Evolutionary conservation across 2,329 filamentous ascomycete species (phyloP).

Genomic region (Trichoderma polysporum): DNA sequence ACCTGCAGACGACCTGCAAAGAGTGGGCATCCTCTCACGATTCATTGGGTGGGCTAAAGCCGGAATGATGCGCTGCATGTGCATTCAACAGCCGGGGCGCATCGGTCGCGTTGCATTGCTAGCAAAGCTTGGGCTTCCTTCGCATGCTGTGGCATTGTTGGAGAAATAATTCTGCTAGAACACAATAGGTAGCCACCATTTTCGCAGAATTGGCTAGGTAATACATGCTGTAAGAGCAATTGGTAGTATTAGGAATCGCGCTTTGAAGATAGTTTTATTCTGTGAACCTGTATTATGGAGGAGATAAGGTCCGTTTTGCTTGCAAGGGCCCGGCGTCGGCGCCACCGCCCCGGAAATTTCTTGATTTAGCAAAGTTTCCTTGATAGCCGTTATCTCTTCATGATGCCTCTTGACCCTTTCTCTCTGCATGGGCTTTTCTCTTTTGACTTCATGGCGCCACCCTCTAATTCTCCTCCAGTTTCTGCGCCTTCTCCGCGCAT

Average conservation of each 20-base stretch:
- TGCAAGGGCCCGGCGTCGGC: constrained; percentile 14
- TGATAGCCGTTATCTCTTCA: constrained; percentile 18
- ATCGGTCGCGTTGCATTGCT: background rate
- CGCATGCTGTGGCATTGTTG: background rate
- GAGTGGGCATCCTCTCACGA: background rate
- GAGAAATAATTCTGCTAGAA: background rate
- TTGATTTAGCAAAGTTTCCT: constrained; percentile 20
- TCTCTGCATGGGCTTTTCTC: background rate
- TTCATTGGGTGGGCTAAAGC: constrained; percentile 5
- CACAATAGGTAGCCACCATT: background rate
- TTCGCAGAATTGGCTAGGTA: background rate
- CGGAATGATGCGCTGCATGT: constrained; percentile 3
- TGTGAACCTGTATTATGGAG: background rate
- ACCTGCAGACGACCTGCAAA: constrained; percentile 7
- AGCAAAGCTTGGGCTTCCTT: background rate
- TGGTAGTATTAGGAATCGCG: background rate
- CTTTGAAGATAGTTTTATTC: background rate
- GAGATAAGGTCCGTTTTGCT: background rate
- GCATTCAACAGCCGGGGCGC: constrained; percentile 2
- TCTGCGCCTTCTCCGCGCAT: background rate
- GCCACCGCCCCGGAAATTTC: constrained; percentile 22
- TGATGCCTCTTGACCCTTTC: background rate
- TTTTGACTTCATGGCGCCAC: constrained; percentile 11
- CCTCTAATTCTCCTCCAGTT: background rate
- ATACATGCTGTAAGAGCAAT: constrained; percentile 1